These are phyloP conservation scores for Bruguiera hainesii DNA, from an alignment of 441 rosid species.

Conservation along the genomic window DNA sequence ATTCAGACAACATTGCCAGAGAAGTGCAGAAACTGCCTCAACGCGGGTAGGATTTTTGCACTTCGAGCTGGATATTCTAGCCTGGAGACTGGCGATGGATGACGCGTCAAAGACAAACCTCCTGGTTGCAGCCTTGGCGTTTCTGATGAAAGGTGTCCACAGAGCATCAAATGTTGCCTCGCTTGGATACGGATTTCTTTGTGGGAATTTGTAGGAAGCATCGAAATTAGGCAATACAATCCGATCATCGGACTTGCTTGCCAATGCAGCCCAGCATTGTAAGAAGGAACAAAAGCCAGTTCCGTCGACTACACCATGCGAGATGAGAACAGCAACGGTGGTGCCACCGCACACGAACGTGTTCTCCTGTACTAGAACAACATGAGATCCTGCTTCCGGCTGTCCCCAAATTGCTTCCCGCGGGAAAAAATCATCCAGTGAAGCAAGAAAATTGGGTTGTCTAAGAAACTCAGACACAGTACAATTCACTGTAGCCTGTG, in stretches of 20 bases:
- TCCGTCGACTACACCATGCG: neutral
- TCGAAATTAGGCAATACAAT: neutral
- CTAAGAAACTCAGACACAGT: neutral
- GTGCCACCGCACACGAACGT: neutral
- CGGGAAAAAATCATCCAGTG: neutral
- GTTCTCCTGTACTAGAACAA: neutral
- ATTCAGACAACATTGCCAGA: neutral
- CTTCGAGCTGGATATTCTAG: neutral
- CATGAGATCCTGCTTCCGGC: neutral
- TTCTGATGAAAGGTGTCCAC: neutral
- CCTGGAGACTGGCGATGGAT: neutral
- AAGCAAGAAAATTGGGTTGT: neutral
- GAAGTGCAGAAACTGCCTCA: neutral
- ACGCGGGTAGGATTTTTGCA: neutral
- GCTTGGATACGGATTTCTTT: neutral
- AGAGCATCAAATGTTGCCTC: neutral
- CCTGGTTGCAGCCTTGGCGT: neutral
- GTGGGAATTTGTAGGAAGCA: neutral
- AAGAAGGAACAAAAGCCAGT: neutral
- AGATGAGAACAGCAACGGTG: neutral
- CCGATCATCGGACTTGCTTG: neutral
- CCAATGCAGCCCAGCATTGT: neutral
- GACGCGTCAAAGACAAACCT: neutral
- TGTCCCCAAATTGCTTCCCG: neutral
- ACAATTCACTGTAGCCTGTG: neutral